Conservation (phyloP, 2,329 filamentous ascomycete species). For the Purpureocillium takamizusanense region DNA sequence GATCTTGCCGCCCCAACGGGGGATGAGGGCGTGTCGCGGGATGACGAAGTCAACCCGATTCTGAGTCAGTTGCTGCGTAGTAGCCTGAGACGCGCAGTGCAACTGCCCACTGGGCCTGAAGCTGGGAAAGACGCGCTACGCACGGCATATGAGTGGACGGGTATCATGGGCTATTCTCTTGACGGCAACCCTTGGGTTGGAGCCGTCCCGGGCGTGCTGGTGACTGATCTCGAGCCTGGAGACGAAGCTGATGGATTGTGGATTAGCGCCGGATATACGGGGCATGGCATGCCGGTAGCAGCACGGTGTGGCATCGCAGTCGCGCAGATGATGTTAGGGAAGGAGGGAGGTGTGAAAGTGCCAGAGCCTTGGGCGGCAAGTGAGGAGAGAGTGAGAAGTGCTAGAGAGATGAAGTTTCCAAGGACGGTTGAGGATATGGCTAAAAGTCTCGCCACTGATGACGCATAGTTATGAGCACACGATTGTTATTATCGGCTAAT, state of each 20-base stretch:
- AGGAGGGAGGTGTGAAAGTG: conserved; percentile 27
- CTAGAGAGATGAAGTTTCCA: conserved; percentile 10
- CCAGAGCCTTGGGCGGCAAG: conserved; percentile 32
- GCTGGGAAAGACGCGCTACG: conserved; percentile 32
- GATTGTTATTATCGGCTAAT: too few relatives aligned
- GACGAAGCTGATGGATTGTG: conserved; percentile 42
- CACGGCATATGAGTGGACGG: conserved; percentile 62
- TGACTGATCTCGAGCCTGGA: too few relatives aligned
- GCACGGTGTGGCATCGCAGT: conserved; percentile 57
- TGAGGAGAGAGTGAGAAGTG: conserved; percentile 19
- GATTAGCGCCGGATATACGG: conserved; percentile 59
- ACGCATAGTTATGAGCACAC: not conserved
- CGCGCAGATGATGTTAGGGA: conserved; percentile 47
- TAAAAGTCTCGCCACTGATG: too few relatives aligned
- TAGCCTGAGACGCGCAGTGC: conserved; percentile 31
- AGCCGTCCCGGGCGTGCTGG: too few relatives aligned
- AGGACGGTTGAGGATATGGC: conserved; percentile 3
- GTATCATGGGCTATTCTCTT: conserved; percentile 68
- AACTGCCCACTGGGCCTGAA: conserved; percentile 17
- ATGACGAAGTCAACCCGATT: conserved; percentile 45
- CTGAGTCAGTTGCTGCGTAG: conserved; percentile 47
- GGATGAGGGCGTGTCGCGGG: conserved; percentile 48
- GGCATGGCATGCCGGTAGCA: conserved; percentile 70
- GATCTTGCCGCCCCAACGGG: conserved; percentile 48
- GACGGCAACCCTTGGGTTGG: conserved; percentile 67